Evolutionary conservation across 2,329 filamentous ascomycete genomes (phyloP).

Genomic region (Biscogniauxia mediterranea): DNA sequence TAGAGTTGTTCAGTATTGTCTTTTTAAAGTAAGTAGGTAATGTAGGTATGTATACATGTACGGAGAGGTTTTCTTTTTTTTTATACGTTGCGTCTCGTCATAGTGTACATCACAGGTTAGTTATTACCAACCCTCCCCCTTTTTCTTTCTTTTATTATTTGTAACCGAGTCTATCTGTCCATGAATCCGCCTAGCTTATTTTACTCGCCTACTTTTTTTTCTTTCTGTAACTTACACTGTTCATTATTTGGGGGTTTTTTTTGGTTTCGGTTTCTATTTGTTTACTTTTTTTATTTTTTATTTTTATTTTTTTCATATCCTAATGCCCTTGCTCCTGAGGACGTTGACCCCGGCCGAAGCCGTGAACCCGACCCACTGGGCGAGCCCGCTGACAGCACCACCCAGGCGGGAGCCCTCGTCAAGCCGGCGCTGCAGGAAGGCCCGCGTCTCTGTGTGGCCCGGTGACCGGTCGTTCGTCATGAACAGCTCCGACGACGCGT

Average conservation of each 20-base stretch:
- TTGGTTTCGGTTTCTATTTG: constrained; percentile 22
- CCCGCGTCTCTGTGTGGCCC: constrained; percentile 72
- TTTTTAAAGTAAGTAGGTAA: too few relatives aligned
- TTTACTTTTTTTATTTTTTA: neutral
- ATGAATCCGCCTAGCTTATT: neutral
- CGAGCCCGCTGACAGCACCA: constrained; percentile 59
- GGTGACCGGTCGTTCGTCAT: constrained; percentile 85
- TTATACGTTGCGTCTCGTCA: too few relatives aligned
- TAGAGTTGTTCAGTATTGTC: too few relatives aligned
- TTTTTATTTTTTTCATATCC: constrained; percentile 52
- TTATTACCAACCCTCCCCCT: too few relatives aligned
- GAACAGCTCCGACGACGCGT: constrained; percentile 79
- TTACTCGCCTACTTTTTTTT: neutral
- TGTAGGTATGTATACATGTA: too few relatives aligned
- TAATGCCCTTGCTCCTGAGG: constrained; percentile 81
- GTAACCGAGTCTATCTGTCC: neutral
- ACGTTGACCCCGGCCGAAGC: constrained; percentile 75
- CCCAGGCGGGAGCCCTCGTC: constrained; percentile 66
- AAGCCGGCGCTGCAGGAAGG: constrained; percentile 75
- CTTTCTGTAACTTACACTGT: neutral
- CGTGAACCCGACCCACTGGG: constrained; percentile 81
- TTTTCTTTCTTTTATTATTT: neutral
- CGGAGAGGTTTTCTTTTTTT: too few relatives aligned
- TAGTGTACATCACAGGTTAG: too few relatives aligned
- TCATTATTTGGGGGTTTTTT: constrained; percentile 2